Evolutionary conservation across 75 land plant species (phyloP), one percentile per base, ranked within the genome.

Genomic region (Azolla pinnata): DNA sequence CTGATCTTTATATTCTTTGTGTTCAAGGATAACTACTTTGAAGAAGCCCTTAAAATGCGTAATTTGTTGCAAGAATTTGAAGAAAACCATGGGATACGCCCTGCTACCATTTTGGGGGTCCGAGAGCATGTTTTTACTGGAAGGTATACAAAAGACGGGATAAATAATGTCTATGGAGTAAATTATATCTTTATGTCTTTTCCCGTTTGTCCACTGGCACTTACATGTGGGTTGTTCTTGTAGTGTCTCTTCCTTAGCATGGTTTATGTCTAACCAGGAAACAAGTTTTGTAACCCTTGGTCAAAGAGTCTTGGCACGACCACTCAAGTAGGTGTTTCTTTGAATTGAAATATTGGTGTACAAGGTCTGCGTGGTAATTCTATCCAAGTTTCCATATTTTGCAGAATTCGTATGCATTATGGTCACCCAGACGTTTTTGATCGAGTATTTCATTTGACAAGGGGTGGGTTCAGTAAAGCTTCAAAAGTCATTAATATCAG

Each of bases 231-330:
- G n/a, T n/a, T n/a, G n/a, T n/a, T n/a, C n/a, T n/a, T 76, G 68
- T 79, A 90, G 96, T 79, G 83, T 90, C 35, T 90, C 97, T 25
- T 87, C 93, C 47, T 62, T 87, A 38, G 97, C 93, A 58, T 71
- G 86, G 76, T 87, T 91, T 68, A 87, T 91, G 97, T 87, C 93
- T 29, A 82, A 82, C 67, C 97, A 91, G 62, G 97, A 91, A 62
- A 84, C 83, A 4, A 91, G 93, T 56, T 87, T 87, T 84, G 88
- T 87, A 10, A 91, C 92, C 31, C 77, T 91, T 29, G 97, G 93
- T 17, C 93, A 91, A 66, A 67, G 88, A 23, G 71, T 91, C 28
- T 64, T 87, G 34, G 86, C 97, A 29, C 73, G 69, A 47, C 89
- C 93, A 20, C 88, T 87, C 40, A 91, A 84, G 97, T 86, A 70